Conservation (phyloP, 371 early-diverging fungal species). For the Apophysomyces variabilis region DNA sequence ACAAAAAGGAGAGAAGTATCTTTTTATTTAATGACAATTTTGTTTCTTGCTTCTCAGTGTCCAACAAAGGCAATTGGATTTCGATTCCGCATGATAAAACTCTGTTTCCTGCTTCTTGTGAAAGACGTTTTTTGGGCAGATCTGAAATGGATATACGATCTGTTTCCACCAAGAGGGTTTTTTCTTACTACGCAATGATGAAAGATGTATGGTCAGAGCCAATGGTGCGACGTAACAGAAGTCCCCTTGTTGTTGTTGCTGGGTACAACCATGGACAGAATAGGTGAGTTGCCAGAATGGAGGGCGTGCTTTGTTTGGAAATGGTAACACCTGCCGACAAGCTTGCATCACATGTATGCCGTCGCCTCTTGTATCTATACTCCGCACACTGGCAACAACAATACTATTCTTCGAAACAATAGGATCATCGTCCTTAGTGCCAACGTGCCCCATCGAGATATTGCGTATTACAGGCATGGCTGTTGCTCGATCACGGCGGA, state of each 20-base stretch:
- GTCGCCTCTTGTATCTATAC: background rate
- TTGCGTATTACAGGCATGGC: conserved; percentile 19
- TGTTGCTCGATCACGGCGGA: conserved; percentile 15
- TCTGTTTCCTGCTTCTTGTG: conserved; percentile 6
- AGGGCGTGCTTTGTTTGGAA: conserved; percentile 13
- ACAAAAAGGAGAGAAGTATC: conserved; percentile 9
- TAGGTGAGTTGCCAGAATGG: conserved; percentile 23
- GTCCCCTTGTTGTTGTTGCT: conserved; percentile 9
- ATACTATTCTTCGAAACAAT: background rate
- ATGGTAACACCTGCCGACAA: conserved; percentile 14
- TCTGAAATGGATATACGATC: background rate
- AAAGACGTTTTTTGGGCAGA: conserved; percentile 4
- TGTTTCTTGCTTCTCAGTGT: conserved; percentile 11
- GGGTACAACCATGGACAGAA: conserved; percentile 8
- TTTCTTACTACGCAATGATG: conserved; percentile 9
- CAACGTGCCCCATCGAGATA: conserved; percentile 3
- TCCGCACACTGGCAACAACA: background rate
- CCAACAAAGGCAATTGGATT: conserved; percentile 6
- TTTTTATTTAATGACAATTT: background rate
- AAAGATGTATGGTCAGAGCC: conserved; percentile 17
- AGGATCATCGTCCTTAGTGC: background rate
- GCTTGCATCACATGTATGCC: conserved; percentile 4
- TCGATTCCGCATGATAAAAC: background rate
- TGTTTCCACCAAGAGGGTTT: background rate
- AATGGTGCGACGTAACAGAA: conserved; percentile 17